phyloP scores from a whole-genome alignment of 1,284 basidiomycete genomes.

The Omphalotus olearius region DNA sequence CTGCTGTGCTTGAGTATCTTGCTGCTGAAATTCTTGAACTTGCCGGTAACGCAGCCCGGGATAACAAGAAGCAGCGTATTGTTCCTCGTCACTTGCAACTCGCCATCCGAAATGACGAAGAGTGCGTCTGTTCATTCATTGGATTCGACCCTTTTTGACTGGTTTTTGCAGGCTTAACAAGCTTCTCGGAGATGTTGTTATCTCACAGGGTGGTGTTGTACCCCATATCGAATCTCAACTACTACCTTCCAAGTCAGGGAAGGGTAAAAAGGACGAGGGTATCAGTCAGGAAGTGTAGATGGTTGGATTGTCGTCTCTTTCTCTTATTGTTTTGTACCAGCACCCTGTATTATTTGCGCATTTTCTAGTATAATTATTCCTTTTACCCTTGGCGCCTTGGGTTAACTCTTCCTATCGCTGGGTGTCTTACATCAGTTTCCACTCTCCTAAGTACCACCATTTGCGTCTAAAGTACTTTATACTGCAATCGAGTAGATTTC shows the following conservation, averaged over 20 bases:
- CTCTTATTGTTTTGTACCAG: slow-evolving; percentile 13
- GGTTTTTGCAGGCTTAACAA: slow-evolving; percentile 52
- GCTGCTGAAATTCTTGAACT: slow-evolving; percentile 86
- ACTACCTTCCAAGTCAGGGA: slow-evolving; percentile 43
- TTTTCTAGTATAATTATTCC: background rate
- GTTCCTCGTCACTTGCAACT: slow-evolving; percentile 88
- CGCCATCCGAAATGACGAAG: slow-evolving; percentile 86
- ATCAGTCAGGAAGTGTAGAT: slow-evolving; percentile 27
- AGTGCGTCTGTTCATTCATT: slow-evolving; percentile 41
- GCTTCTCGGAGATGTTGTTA: slow-evolving; percentile 81
- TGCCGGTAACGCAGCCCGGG: slow-evolving; percentile 77
- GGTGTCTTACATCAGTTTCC: no score
- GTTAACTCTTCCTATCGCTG: background rate
- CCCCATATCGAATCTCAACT: slow-evolving; percentile 59
- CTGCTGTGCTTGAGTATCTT: slow-evolving; percentile 76
- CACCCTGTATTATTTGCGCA: background rate
- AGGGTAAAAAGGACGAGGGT: slow-evolving; percentile 29
- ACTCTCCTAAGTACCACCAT: background rate
- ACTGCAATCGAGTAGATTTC: no score
- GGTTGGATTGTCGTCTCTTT: slow-evolving; percentile 6
- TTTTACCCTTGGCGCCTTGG: background rate
- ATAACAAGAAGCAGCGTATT: slow-evolving; percentile 89
- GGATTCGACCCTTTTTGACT: slow-evolving; percentile 15
- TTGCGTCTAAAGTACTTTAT: background rate
- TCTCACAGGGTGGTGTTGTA: slow-evolving; percentile 90